Evolutionary conservation across 208 protist genomes (phyloP), one percentile per base, ranked within the genome.

Genomic region (Leishmania gerbilli): DNA sequence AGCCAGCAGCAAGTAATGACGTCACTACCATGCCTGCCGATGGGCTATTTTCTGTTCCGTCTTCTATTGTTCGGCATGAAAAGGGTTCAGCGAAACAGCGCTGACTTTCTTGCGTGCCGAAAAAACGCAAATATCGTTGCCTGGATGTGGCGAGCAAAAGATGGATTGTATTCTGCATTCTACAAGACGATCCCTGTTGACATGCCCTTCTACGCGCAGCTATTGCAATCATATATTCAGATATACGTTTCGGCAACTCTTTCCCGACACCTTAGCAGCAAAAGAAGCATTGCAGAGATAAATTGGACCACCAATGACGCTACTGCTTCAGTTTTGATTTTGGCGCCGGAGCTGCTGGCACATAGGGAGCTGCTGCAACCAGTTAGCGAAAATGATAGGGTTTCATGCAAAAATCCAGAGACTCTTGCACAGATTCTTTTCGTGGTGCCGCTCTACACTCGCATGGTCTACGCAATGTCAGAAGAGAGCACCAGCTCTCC

Each of bases 21-120:
- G 13, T 97, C 91, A 2, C 68, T 97, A 67, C 90, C 86, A 47
- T 97, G 94, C 86, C 86, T 82, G 21, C 94, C 94, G 21, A 79
- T 95, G 69, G 74, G 88, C 0, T 97, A 95, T 80, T 97, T 97
- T 88, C 45, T 97, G 74, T 84, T 92, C 24, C 84, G 94, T 0
- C 81, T 95, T 62, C 69, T 95, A 27, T 77, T 93, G 42, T 95
- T 95, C 75, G 84, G 88, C 19, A 84, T 86, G 58, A 79, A 77
- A 31, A 80, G 86, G 34, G 71, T 85, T 5, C 67, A 84, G 76
- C 47, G 79, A 49, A 49, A 77, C 17, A 34, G 81, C 40, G 56
- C 8, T 17, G 34, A 55, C 37, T 80, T 77, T 34, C 60, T 88
- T 42, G 60, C 68, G 1, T 62, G 71, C 11, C 45, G 62, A 17